Evolutionary conservation across 176 grass and related monocot species (phyloP).

Genomic region (Bothriochloa decipiens): DNA sequence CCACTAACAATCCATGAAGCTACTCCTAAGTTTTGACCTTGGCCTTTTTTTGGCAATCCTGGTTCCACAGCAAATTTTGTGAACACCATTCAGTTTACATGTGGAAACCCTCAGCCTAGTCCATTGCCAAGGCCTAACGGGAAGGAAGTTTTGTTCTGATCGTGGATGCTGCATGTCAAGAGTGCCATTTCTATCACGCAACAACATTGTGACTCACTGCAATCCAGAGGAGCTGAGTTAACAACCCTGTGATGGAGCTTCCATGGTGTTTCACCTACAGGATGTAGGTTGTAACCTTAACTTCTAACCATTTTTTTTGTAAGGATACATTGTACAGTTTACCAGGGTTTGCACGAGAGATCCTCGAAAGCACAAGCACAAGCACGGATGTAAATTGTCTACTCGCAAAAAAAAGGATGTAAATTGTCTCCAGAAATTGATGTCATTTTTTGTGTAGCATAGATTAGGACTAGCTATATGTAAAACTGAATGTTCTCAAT

Average conservation of each 20-base stretch:
- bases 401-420: too few relatives aligned
- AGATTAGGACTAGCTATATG: conserved; percentile 40
- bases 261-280: background rate
- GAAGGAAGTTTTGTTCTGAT: conserved; percentile 54
- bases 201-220: too few relatives aligned
- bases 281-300: conserved; percentile 8
- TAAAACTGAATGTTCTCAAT: conserved; percentile 11
- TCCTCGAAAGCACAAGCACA: conserved; percentile 36
- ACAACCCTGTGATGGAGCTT: conserved; percentile 26
- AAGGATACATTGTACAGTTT: conserved; percentile 27
- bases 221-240: conserved; percentile 3
- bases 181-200: too few relatives aligned
- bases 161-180: background rate
- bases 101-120: conserved; percentile 42
- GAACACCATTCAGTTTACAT: conserved; percentile 41
- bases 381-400: too few relatives aligned
- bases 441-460: conserved; percentile 30
- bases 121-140: conserved; percentile 50
- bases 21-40: too few relatives aligned
- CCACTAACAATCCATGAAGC: too few relatives aligned
- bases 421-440: background rate
- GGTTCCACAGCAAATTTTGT: conserved; percentile 30
- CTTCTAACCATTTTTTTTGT: conserved; percentile 32
- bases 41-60: too few relatives aligned
- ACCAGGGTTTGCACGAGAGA: background rate